Evolutionary conservation across 2,329 filamentous ascomycete genomes (phyloP), one percentile per base, ranked within the genome.

Genomic region (Curvularia verruculosa): DNA sequence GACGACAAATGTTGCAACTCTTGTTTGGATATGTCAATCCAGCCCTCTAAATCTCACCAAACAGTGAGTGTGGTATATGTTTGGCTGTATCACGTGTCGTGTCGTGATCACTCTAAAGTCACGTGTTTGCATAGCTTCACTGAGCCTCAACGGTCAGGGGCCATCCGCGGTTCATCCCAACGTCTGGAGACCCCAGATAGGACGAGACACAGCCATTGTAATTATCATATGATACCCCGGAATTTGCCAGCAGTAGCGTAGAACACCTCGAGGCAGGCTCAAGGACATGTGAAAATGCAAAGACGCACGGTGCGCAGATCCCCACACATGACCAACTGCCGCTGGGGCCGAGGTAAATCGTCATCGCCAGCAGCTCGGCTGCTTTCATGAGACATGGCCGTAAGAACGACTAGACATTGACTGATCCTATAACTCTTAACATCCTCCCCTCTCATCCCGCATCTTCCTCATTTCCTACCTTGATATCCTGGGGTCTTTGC

Each of bases 291-390:
- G 55, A 58, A 58, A 54, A 51, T 26, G n/a, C 26, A 41, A 28
- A 29, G 43, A 39, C 46, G 54, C 50, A 57, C 54, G 54, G 54
- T 39, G n/a, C 50, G 37, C 50, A 39, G 21, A 29, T 56, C 52
- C 43, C 56, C 52, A 58, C 56, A 56, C 52, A 55, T 58, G 54
- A 57, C 54, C 54, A 54, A 57, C 54, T 57, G 54, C 54, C 54
- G 54, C 49, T 50, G 50, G 54, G 54, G 23, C 55, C 59, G 59
- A 61, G 59, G 59, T 61, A 48, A 54, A 34, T 53, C 56, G 49
- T 56, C 55, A 52, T 47, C 31, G 24, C 36, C 40, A 58, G 26
- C 55, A 58, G 51, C 55, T 58, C 52, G 56, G 54, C 50, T 54
- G 58, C 53, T 61, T 55, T 53, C 59, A 59, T 39, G 54, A 49